phyloP scores from a whole-genome alignment of 805 yeast species.

The Peterozyma xylosa region DNA sequence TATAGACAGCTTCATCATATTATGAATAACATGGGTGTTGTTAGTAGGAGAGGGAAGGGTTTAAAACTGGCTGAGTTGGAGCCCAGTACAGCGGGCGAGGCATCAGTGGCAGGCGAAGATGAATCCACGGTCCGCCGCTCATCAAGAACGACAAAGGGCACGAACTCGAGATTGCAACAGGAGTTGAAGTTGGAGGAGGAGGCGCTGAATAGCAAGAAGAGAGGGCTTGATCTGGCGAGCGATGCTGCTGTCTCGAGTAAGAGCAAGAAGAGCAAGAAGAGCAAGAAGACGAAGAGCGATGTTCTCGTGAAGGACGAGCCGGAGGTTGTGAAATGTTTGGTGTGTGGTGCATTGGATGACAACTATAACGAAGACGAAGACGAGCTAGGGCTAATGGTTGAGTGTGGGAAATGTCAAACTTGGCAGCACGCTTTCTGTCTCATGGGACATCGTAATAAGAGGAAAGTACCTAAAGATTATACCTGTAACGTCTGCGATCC shows the following conservation, averaged over 20 bases:
- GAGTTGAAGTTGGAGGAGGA: constrained; percentile 22
- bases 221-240: constrained; percentile 7
- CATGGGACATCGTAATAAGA: constrained; percentile 34
- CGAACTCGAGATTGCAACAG: constrained; percentile 21
- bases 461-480: constrained; percentile 38
- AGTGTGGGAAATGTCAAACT: constrained; percentile 57
- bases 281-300: constrained; percentile 12
- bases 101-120: constrained; percentile 10
- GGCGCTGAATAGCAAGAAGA: constrained; percentile 9
- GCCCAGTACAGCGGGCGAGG: not conserved
- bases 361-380: constrained; percentile 55
- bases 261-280: constrained; percentile 9
- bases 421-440: constrained; percentile 71
- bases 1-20: no score
- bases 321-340: constrained; percentile 48
- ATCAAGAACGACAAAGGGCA: constrained; percentile 33
- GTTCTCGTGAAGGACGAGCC: constrained; percentile 19
- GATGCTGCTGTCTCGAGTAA: constrained; percentile 6
- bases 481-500: constrained; percentile 50
- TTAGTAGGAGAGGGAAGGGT: no score
- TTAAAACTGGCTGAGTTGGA: no score
- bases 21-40: no score
- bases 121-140: constrained; percentile 27
- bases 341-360: constrained; percentile 52
- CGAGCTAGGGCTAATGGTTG: constrained; percentile 48